A percentile compares a stretch with the other conserved stretches of the same genome.
Evolutionary conservation across 352 stramenopile genomes (phyloP).

Genomic region (Phytopythium kandeliae): DNA sequence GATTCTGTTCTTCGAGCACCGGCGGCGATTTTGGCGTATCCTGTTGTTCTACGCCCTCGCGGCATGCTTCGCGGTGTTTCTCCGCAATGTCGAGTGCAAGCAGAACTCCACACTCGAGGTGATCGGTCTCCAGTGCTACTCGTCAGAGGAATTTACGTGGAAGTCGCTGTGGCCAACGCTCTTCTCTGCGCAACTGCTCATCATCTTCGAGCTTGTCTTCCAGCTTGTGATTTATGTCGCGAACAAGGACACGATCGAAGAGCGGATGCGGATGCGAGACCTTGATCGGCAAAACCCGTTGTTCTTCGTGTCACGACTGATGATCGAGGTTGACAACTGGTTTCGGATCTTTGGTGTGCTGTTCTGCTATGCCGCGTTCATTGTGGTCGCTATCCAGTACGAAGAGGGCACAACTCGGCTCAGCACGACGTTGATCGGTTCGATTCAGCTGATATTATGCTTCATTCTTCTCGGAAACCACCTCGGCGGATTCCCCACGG

Average conservation of each 20-base stretch:
- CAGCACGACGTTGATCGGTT: conserved; percentile 66
- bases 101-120: conserved; percentile 38
- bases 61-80: conserved; percentile 69
- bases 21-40: conserved; percentile 70
- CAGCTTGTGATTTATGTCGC: conserved; percentile 82
- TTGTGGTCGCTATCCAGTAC: conserved; percentile 61
- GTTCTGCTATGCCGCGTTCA: conserved; percentile 67
- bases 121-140: conserved; percentile 71
- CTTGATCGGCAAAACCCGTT: conserved; percentile 64
- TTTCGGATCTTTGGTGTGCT: conserved; percentile 61
- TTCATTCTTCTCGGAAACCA: conserved; percentile 67
- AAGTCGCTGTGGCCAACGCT: conserved; percentile 69
- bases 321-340: conserved; percentile 69
- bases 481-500: conserved; percentile 53
- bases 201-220: conserved; percentile 82
- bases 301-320: conserved; percentile 68
- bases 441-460: conserved; percentile 52
- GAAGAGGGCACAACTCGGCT: conserved; percentile 41
- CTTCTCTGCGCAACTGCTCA: conserved; percentile 76
- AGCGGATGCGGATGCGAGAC: conserved; percentile 54
- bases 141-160: conserved; percentile 50
- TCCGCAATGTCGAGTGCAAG: conserved; percentile 72
- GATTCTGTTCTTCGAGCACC: conserved; percentile 81
- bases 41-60: conserved; percentile 65
- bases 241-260: conserved; percentile 62